Base-by-base conservation (phyloP, 2,329 filamentous ascomycete species). In the Diaporthe sp. region DNA sequence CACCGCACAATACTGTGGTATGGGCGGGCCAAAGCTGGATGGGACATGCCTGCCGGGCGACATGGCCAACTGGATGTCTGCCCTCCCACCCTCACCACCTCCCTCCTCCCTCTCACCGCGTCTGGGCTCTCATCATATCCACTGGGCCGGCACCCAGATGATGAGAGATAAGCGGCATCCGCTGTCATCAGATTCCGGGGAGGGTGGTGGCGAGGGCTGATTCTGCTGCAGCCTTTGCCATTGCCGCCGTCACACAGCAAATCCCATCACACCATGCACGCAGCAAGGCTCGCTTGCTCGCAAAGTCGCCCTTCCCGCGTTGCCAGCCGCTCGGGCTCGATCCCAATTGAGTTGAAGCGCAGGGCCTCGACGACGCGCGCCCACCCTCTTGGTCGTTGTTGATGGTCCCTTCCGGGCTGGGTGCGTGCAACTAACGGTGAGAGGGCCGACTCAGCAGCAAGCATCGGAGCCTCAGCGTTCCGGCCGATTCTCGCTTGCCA, bases 401-500 rank as follows among this genome's bases (percentile, higher is more conserved):
- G 15, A 51, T 66, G 30, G 63, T 39, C 32, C 47, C 47, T 53
- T 44, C n/a, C 37, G 39, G 50, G 25, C 30, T n/a, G 47, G 2
- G 63, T 27, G 22, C 39, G 63, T 68, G 63, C 53, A 39, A 68
- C 63, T 22, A 19, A 53, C 47, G 47, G 63, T 68, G 63, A 68
- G 44, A 50, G 47, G 19, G 30, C 50, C 39, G 53, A 51, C 42
- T 71, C 55, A 61, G 56, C 69, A 59, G 55, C 53, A 61, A n/a
- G 32, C 53, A 47, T 50, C 69, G 69, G 51, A 61, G 69, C 39
- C 69, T 37, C 30, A 59, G 68, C 15, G 22, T 37, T 51, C 63
- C 39, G 53, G 68, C 35, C 39, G 51, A 17, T 71, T 47, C 53
- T 71, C 53, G 37, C 68, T 59, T 37, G 68, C 68, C 53, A 71